Evolutionary conservation across 2,329 filamentous ascomycete species (phyloP), one percentile per base, ranked within the genome.

Genomic region (Exophiala alcalophila): DNA sequence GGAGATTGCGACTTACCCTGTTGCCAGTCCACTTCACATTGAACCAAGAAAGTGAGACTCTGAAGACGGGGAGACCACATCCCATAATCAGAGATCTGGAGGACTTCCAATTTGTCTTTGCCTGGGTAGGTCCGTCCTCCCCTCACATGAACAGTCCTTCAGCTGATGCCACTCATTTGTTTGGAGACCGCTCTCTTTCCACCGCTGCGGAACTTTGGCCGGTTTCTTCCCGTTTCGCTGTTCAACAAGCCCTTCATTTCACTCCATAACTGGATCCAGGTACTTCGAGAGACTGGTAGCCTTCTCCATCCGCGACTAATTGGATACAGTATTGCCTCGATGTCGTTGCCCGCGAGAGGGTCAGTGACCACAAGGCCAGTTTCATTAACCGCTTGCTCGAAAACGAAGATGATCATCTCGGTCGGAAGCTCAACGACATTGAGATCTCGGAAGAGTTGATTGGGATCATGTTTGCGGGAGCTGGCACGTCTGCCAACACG

Each of bases 391-490:
- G 16, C 15, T 12, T 40, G 26, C 29, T 20, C 4, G 36, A 40
- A 10, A 40, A 9, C n/a, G 27, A 40, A 4, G 36, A 40, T 12
- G 36, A 30, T n/a, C 31, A 12, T 23, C 36, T 40, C 4, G 36
- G 25, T 20, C 16, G 36, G 8, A 15, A 7, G 2, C 3, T 40
- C 25, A n/a, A 8, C 4, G 36, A 40, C 20, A 9, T 40, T 2
- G 36, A 40, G 21, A 20, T 40, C 11, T n/a, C 36, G 1, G 36
- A 40, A n/a, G 36, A 40, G 19, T 30, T 40, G 9, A 30, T 40
- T 12, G 14, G 36, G 12, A 16, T 10, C n/a, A 37, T 20, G 11
- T 37, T 37, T 16, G 33, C 33, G 5, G 33, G 33, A 4, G 25
- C 33, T 12, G 33, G 33, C 2, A 37, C 33, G 8, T 16, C 33